Base-by-base conservation (phyloP, 495 filamentous ascomycete species). In the Neurospora sp. region DNA sequence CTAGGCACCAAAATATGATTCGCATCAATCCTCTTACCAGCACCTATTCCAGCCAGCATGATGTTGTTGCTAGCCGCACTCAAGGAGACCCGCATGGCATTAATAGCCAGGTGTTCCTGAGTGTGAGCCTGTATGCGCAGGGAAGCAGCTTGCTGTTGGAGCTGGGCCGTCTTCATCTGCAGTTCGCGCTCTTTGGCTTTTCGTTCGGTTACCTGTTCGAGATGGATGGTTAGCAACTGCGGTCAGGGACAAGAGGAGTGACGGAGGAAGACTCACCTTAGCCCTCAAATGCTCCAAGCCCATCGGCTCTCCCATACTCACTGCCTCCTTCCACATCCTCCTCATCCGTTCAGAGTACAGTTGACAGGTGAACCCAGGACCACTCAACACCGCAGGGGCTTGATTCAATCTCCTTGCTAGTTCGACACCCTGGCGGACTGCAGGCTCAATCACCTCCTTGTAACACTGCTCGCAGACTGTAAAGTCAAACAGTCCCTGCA, bases 301-400 rank as follows among this genome's bases (percentile, higher is more conserved):
- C 45, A 53, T 53, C 10, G 9, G 45, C 10, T 73, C 39, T 4
- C 69, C 69, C 18, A 70, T 73, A 35, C 59, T 69, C 8, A 31
- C 72, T 7, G 74, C 59, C n/a, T 75, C 71, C n/a, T 48, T 42
- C 69, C 72, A 75, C 0, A 75, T 41, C 6, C 61, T 69, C 9
- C 71, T 59, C 71, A 75, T 75, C 3, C 42, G 38, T 9, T 73
- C 72, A 20, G 74, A 75, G 14, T 73, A 75, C 1, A 75, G 61
- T 40, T 75, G 72, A 65, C 72, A 73, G 0, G 72, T 75, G 18
- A 75, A n/a, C n/a, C n/a, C n/a, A n/a, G n/a, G n/a, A n/a, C n/a
- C n/a, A n/a, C n/a, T n/a, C n/a, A n/a, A n/a, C n/a, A n/a, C n/a
- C n/a, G n/a, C n/a, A n/a, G n/a, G n/a, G n/a, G n/a, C n/a, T n/a